Base-by-base conservation (phyloP, 495 filamentous ascomycete species). In the Penicillium samsonianum region DNA sequence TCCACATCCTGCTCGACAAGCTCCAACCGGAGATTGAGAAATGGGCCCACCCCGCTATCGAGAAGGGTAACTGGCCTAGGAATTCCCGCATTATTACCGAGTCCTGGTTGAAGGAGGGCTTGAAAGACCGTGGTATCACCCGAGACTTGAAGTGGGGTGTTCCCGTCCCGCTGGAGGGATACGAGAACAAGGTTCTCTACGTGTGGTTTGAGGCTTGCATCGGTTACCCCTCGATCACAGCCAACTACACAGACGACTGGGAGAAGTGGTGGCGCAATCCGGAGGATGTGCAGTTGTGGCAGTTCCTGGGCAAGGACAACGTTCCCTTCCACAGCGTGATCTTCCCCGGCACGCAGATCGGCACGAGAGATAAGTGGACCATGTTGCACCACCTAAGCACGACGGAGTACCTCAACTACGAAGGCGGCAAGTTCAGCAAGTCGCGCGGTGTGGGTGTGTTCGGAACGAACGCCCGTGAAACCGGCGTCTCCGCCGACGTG, bases 131-230 rank as follows among this genome's bases (percentile, higher is more conserved):
- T 45, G 89, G 88, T 57, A 96, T 98, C 66, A 96, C 92, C n/a
- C 75, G 93, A 62, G 91, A 96, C 73, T 78, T 98, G 48, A 90
- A 87, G 71, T 96, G 92, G 92, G 92, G 92, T 64, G 89, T 87
- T 14, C 81, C 85, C 9, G 81, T 91, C 14, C 87, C 90, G 35
- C 66, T 73, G 22, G 71, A 78, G 16, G 84, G 79, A 10, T 93
- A 86, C 46, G 86, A 87, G 55, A 80, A 88, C 55, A 95, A 95
- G 79, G 92, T 96, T 57, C 81, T 98, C 58, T 98, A 98, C 63
- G 91, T 96, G 38, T 98, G 94, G 94, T 98, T 98, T 64, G 94
- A 98, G 72, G 94, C 94, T 37, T 96, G 91, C 72, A 96, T 96
- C 59, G 94, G 94, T 10, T 98, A 98, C 68, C 85, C 90, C 5